Percentiles rank a stretch among this genome's conserved stretches.
Evolutionary conservation across 2,329 filamentous ascomycete species (phyloP).

Genomic region (Pseudopyricularia cyperi): DNA sequence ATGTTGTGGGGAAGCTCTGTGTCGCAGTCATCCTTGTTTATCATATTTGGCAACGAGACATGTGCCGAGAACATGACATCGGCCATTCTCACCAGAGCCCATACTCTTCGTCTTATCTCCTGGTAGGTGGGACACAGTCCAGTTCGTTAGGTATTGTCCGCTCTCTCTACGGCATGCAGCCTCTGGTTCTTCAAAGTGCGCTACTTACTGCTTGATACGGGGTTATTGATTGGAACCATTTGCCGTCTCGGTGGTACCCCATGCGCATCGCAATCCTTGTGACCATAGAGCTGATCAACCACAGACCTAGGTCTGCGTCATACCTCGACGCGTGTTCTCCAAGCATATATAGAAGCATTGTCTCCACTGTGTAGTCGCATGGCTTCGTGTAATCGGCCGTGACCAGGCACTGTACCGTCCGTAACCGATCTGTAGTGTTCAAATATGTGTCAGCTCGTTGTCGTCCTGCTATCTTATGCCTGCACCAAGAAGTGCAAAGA

Average conservation of each 20-base stretch:
- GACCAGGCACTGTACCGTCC: constrained; percentile 67
- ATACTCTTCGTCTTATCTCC: constrained; percentile 59
- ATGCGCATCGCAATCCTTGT: constrained; percentile 51
- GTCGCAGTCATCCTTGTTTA: constrained; percentile 63
- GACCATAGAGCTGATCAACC: constrained; percentile 41
- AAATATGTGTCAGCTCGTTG: neutral
- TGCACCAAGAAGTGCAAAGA: neutral
- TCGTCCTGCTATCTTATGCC: neutral
- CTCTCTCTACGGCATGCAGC: neutral
- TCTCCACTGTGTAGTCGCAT: constrained; percentile 64
- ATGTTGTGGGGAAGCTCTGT: constrained; percentile 64
- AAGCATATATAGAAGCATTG: constrained; percentile 61
- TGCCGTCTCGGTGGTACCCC: constrained; percentile 68
- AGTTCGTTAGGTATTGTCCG: neutral
- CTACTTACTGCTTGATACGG: constrained; percentile 55
- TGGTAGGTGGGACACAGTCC: constrained; percentile 11
- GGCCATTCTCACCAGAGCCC: constrained; percentile 59
- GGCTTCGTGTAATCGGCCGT: constrained; percentile 68
- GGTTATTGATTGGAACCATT: constrained; percentile 57
- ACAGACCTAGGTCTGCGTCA: constrained; percentile 59
- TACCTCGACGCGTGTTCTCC: constrained; percentile 61
- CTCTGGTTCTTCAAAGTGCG: neutral
- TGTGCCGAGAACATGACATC: constrained; percentile 72
- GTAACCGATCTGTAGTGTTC: constrained; percentile 32
- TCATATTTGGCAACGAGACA: constrained; percentile 52